Base-by-base conservation (phyloP, 2,329 filamentous ascomycete genomes). In the Aspergillus chevalieri region DNA sequence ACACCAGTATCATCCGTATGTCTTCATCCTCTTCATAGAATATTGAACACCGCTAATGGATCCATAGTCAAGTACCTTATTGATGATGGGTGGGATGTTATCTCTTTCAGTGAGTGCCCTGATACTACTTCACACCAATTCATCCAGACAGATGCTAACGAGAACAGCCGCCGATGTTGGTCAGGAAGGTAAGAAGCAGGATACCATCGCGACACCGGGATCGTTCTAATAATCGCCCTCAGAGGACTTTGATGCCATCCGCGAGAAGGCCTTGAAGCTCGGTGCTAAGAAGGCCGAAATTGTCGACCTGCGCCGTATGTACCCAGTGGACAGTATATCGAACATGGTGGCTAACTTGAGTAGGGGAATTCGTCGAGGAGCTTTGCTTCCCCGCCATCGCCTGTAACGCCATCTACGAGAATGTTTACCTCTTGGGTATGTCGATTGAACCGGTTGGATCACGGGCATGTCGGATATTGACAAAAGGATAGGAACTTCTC, bases 341-440 rank as follows among this genome's bases (percentile, higher is more conserved):
- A 10, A 3, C 2, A 12, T 12, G 44, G 22, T 21, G 17, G 36
- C 39, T 51, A 39, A 50, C 24, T 3, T 10, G 26, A 39, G 17
- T 38, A 48, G 22, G 78, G 59, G 85, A 89, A 71, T 91, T 93
- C 63, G 81, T 93, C 58, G 85, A 90, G 60, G 81, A 92, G 74
- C 78, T 93, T 42, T 86, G 85, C 76, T 91, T 85, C 80, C 84
- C 81, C 47, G 87, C 88, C 53, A 81, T 93, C 55, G 55, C 53
- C 55, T 83, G 65, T 64, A 68, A 84, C 57, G 82, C 81, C 54
- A 80, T 83, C 67, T 86, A 84, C 66, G 82, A 89, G 75, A 83
- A 84, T 64, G 74, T 78, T 55, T 83, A 83, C 72, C 75, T 82
- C 43, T 74, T 83, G 55, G 74, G 79, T 71, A 66, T 55, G 63